phyloP scores from a whole-genome alignment of 2,329 filamentous ascomycete genomes.

The Pleurostoma richardsiae region DNA sequence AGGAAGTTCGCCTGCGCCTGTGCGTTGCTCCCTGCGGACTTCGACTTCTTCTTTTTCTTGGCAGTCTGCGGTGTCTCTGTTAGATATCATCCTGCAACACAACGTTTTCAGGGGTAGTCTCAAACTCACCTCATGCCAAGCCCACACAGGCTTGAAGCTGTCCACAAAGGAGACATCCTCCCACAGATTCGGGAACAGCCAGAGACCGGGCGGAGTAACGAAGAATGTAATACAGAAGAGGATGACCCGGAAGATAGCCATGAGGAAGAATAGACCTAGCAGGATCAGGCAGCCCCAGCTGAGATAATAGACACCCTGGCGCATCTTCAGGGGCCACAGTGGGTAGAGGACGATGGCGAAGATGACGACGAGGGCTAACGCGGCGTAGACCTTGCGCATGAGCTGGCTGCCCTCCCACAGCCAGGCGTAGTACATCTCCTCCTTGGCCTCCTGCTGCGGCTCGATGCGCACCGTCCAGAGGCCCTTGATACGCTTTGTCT shows the following conservation, averaged over 20 bases:
- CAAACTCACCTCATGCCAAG: conserved; percentile 84
- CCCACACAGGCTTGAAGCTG: conserved; percentile 93
- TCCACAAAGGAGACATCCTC: conserved; percentile 99
- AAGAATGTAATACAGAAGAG: conserved; percentile 93
- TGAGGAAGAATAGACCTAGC: conserved; percentile 89
- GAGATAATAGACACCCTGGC: conserved; percentile 94
- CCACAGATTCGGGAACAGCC: conserved; percentile 96
- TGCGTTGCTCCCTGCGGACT: conserved; percentile 24
- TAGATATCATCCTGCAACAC: background rate
- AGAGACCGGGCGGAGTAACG: conserved; percentile 77
- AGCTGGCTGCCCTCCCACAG: conserved; percentile 91
- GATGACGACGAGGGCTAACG: conserved; percentile 74
- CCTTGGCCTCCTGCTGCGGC: conserved; percentile 84
- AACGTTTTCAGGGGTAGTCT: background rate
- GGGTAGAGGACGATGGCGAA: conserved; percentile 92
- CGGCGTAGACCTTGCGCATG: conserved; percentile 89
- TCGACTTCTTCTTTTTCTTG: conserved; percentile 55
- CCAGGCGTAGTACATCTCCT: conserved; percentile 95
- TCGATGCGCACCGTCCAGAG: conserved; percentile 95
- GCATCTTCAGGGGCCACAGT: conserved; percentile 86
- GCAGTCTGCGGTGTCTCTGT: conserved; percentile 25
- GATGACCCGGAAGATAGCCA: conserved; percentile 95
- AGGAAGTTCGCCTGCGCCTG: conserved; percentile 38
- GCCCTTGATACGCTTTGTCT: conserved; percentile 86
- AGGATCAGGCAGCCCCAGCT: conserved; percentile 90